A percentile compares a stretch with the other conserved stretches of the same genome.
phyloP scores from a whole-genome alignment of 2,329 filamentous ascomycete genomes.

The Colletotrichum abscissum region DNA sequence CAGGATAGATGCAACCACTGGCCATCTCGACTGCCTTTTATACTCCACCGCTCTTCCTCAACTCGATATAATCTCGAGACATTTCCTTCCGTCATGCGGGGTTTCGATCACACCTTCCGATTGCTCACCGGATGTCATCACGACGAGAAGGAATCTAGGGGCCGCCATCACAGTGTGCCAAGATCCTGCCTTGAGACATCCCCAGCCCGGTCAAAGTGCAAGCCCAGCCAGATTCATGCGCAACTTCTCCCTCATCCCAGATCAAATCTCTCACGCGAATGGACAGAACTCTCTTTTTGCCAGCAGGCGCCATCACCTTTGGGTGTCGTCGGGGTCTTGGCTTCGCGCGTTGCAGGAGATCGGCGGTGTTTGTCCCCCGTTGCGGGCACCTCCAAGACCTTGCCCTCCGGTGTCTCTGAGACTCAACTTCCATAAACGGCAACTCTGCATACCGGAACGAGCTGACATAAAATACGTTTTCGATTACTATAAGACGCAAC shows the following conservation, averaged over 20 bases:
- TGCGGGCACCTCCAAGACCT: slow-evolving; percentile 8
- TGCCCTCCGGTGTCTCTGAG: neutral
- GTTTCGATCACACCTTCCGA: neutral
- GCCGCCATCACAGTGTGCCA: neutral
- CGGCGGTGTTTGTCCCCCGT: neutral
- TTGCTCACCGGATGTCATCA: neutral
- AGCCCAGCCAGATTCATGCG: neutral
- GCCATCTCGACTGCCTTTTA: neutral
- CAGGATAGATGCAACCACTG: neutral
- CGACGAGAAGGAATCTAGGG: neutral
- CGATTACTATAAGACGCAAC: neutral
- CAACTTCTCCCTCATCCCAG: neutral
- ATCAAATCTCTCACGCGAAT: neutral
- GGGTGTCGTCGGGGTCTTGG: neutral
- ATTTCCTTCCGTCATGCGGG: neutral
- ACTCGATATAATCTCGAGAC: neutral
- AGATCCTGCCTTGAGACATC: neutral
- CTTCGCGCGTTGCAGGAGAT: slow-evolving; percentile 11
- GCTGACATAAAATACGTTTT: neutral
- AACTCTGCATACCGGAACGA: neutral
- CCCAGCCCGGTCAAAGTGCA: neutral
- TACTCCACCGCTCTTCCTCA: neutral
- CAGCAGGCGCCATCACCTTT: neutral
- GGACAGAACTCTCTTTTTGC: neutral
- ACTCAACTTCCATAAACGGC: neutral